These are phyloP conservation scores for Periglandula ipomoeae DNA, from an alignment of 2,329 filamentous ascomycete genomes.

Conservation along the genomic window DNA sequence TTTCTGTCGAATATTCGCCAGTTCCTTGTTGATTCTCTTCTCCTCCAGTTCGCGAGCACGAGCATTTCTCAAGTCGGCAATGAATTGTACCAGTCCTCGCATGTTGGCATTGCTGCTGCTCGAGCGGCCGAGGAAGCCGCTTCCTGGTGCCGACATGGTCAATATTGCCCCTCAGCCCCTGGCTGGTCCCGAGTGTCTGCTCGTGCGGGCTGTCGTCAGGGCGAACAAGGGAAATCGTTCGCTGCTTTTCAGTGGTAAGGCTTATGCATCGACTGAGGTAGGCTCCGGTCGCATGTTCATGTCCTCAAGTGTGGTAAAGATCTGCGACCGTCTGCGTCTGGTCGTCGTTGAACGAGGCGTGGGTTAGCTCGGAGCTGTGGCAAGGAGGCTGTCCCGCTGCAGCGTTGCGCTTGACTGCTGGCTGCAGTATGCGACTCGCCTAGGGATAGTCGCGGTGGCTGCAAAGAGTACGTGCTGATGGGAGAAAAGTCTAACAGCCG, in stretches of 20 bases:
- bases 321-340: background rate
- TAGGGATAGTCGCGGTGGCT: background rate
- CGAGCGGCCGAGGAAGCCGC: slow-evolving; percentile 58
- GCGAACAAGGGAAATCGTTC: background rate
- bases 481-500: background rate
- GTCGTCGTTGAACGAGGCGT: background rate
- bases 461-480: background rate
- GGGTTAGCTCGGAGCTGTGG: slow-evolving; percentile 1
- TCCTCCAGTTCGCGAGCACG: slow-evolving; percentile 92
- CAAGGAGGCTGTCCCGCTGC: background rate
- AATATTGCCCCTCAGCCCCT: slow-evolving; percentile 8
- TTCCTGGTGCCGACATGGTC: slow-evolving; percentile 46
- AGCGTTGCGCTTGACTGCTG: background rate
- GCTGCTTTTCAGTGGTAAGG: background rate
- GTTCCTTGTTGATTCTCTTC: slow-evolving; percentile 98
- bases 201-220: background rate
- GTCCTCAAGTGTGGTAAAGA: background rate
- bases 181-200: background rate
- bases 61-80: slow-evolving; percentile 91
- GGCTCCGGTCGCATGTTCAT: background rate
- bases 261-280: background rate
- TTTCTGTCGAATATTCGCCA: slow-evolving; percentile 96
- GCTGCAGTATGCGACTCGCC: background rate
- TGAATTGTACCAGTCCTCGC: slow-evolving; percentile 92
- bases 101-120: slow-evolving; percentile 58